Evolutionary conservation across 2,329 filamentous ascomycete genomes (phyloP), one percentile per base, ranked within the genome.

Genomic region (Hyphodiscus sp.): DNA sequence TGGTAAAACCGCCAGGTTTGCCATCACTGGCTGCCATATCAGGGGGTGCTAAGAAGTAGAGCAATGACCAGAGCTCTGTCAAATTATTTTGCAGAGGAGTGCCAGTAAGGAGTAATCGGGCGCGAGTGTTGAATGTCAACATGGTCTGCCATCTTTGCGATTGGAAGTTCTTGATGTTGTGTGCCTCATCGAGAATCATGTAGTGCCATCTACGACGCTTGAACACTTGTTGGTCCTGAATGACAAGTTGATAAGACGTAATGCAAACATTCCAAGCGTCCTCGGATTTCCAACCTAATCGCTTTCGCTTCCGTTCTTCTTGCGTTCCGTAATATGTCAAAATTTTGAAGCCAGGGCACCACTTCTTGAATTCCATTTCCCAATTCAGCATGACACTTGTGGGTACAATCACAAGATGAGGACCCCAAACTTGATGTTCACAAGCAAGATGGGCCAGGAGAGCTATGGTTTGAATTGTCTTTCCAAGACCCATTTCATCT

Each of bases 321-420:
- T 91, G 87, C 43, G 86, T 89, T 44, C 95, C 94, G 68, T 97
- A 99, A 73, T 99, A 99, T 0, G 91, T 94, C 55, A 99, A 77
- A 52, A 99, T 95, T 68, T 96, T 97, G 77, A 99, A 99, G 0
- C 94, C 92, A 2, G 95, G 94, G 53, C 91, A 89, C 83, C 92
- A 99, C 69, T 99, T 99, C 68, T 97, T 97, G 78, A 99, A 99
- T 71, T 99, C 94, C 87, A 97, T 97, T 70, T 99, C 95, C 94
- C 94, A 99, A 68, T 99, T 99, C 60, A 99, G 82, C 79, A 99
- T 96, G 47, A 99, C 95, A 70, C 91, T 97, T 1, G 94, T 99
- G 1, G 94, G 94, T 1, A 99, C 94, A 56, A 99, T 87, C 47
- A 99, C 89, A 20, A 99, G 75, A 74, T 99, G 94, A 0, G 94